Conservation (phyloP, 345 rosid genomes). For the Brassica juncea region DNA sequence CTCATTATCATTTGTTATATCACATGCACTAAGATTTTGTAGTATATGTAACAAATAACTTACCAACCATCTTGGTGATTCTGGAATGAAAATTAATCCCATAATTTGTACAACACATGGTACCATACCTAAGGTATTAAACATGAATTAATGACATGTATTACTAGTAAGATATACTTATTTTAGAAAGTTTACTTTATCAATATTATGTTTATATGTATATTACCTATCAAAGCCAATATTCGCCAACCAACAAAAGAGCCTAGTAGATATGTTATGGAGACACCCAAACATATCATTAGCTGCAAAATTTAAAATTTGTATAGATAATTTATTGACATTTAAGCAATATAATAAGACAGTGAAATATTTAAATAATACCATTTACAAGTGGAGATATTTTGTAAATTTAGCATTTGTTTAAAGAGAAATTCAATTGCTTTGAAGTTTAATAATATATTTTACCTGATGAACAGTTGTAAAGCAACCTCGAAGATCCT, state of each 20-base stretch:
- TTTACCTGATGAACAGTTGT: constrained; percentile 57
- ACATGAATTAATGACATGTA: not conserved
- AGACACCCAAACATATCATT: constrained; percentile 77
- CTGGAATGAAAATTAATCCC: constrained; percentile 35
- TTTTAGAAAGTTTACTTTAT: not conserved
- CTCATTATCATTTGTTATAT: not conserved
- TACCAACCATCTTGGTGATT: constrained; percentile 44
- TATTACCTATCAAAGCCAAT: constrained; percentile 69
- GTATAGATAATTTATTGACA: not conserved
- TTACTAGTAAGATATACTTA: not conserved
- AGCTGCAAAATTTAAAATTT: constrained; percentile 50
- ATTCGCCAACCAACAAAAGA: constrained; percentile 62
- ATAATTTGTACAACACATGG: constrained; percentile 34
- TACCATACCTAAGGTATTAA: constrained; percentile 13
- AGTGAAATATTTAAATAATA: not conserved
- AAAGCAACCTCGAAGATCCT: constrained; percentile 72
- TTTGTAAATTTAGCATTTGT: not conserved
- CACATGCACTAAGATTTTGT: not conserved
- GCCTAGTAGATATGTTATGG: constrained; percentile 71
- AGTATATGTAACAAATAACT: not conserved
- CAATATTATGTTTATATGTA: not conserved
- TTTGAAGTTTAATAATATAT: not conserved
- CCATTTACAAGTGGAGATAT: not conserved
- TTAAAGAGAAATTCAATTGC: not conserved
- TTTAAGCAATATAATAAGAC: not conserved